Evolutionary conservation across 2,329 filamentous ascomycete species (phyloP), one percentile per base, ranked within the genome.

Genomic region (Neofusicoccum sp.): DNA sequence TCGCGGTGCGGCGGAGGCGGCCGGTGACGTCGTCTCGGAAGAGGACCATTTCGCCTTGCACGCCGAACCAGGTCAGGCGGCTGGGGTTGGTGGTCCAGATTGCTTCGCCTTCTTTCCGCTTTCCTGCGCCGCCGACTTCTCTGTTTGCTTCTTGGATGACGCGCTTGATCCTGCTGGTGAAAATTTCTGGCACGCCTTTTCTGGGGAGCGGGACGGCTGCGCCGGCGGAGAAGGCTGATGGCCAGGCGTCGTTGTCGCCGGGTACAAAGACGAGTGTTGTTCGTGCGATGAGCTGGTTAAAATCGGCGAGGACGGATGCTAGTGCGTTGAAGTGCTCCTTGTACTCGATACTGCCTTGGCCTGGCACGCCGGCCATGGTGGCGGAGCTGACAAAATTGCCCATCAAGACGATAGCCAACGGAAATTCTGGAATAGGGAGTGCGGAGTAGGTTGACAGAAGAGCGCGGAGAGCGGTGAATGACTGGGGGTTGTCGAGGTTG

Each of bases 171-270:
- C 95, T 84, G 33, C 88, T 93, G 0, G 93, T 98, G 76, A 99
- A 99, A 67, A 97, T 79, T 6, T 93, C 89, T 1, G 95, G 95
- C 2, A 99, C 84, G 0, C 83, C 77, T 65, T 88, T 87, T 8
- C 88, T 78, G 0, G 91, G 91, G 9, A 93, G 71, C 0, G 88
- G 84, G 0, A 85, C 84, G 0, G 89, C 86, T 1, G 89, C 88
- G 3, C 91, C 91, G 1, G 87, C 88, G 0, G 86, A 86, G 72
- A 96, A 96, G 2, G 92, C 84, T 0, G 91, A 96, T 4, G 89
- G 86, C 95, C 95, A 99, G n/a, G 91, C 93, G 73, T 99, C 95
- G 72, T 97, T 96, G 76, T 98, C 93, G 31, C 95, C 95, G 0
- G 95, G 95, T 0, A 98, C 89, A 70, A 99, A 96, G 33, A 96